Evolutionary conservation across 257 asterid genomes (phyloP).

Genomic region (Solanum piurae): DNA sequence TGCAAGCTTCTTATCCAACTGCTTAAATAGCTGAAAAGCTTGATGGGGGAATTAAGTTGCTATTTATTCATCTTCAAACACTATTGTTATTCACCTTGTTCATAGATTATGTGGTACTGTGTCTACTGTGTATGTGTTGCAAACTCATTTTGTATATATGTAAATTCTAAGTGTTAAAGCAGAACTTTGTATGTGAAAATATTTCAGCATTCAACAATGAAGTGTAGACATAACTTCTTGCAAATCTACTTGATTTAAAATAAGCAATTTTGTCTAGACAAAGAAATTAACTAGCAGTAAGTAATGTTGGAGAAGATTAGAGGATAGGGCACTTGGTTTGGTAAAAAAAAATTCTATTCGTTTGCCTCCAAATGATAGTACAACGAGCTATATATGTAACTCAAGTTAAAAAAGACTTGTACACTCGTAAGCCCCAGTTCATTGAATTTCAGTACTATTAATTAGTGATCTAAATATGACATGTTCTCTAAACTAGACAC

Average conservation of each 20-base stretch:
- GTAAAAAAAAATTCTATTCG: accelerated
- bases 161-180: no score
- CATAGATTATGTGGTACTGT: not conserved
- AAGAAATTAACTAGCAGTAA: not conserved
- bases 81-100: not conserved
- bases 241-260: no score
- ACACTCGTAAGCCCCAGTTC: not conserved
- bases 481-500: not conserved
- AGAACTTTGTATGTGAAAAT: no score
- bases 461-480: not conserved
- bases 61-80: not conserved
- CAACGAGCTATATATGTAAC: not conserved
- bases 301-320: not conserved
- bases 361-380: not conserved
- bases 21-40: not conserved
- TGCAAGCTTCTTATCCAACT: not conserved
- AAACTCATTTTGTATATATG: no score
- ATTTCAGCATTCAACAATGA: no score
- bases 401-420: not conserved
- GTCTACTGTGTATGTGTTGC: not conserved
- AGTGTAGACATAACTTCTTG: no score
- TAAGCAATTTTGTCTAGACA: not conserved
- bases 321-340: not conserved
- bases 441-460: no score
- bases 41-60: not conserved